Base-by-base conservation (phyloP, 208 protist genomes). In the Acanthamoeba polyphaga region DNA sequence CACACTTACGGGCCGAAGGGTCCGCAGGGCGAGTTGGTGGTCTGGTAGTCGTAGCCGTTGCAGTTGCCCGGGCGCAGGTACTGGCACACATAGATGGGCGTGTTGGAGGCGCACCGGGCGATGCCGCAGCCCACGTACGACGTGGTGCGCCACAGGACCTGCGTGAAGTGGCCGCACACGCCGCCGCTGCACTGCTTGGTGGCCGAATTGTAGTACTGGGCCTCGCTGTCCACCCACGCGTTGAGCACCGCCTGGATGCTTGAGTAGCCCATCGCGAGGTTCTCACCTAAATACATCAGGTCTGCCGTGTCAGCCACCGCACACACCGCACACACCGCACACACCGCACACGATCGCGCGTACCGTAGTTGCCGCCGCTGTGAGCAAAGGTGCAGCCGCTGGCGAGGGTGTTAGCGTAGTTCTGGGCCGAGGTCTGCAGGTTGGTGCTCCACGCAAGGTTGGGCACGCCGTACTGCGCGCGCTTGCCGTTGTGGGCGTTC, bases 121-220 rank as follows among this genome's bases (percentile, higher is more conserved):
- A 91, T 72, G 55, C 76, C 92, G 74, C 92, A 94, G 53, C 92
- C 92, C 24, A 94, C 68, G 58, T 94, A 72, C 10, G 66, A 66
- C 8, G 87, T 92, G 2, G 15, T 76, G 43, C 66, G 32, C 87
- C 87, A 92, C 15, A 92, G 58, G 34, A 94, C 92, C 92, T 94
- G 92, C 17, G 92, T 94, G 92, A 94, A 94, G 24, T 94, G 92
- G 22, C 92, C 92, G 51, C 80, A 88, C 51, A 46, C n/a, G 27
- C 80, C 80, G 49, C 80, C 80, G 24, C n/a, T 34, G 80, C 80
- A 88, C n/a, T 7, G 1, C 80, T 88, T 88, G 53, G 17, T 66
- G 3, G 13, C n/a, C 22, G 80, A 0, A n/a, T 64, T 27, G 80
- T 88, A 88, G 80, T 66, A 88, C 80, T 88, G 80, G 15, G 80